phyloP scores from a whole-genome alignment of 208 protist species.

The Trypanosoma mega region DNA sequence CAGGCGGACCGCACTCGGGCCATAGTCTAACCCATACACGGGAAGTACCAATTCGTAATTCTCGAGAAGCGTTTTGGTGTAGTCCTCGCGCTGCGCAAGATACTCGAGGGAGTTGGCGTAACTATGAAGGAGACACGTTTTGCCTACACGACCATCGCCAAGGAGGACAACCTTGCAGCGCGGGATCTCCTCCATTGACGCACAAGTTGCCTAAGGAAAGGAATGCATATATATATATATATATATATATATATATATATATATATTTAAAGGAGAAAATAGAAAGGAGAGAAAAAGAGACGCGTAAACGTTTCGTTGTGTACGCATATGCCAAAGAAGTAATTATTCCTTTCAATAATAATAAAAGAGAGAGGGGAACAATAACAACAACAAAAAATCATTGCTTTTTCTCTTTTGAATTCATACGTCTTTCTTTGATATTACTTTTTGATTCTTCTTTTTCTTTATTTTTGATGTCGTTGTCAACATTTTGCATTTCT shows the following conservation, averaged over 20 bases:
- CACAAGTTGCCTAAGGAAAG: too few relatives aligned
- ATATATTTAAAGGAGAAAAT: conserved; percentile 3
- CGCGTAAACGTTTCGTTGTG: background rate
- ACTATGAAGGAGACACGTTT: conserved; percentile 42
- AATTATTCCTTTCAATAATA: background rate
- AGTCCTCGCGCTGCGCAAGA: conserved; percentile 33
- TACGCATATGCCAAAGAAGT: too few relatives aligned
- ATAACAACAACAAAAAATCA: background rate
- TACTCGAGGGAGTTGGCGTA: conserved; percentile 50
- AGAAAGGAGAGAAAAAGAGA: conserved; percentile 9
- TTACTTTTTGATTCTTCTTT: conserved; percentile 1
- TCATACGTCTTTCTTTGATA: too few relatives aligned
- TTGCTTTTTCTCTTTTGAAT: background rate
- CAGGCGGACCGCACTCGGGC: conserved; percentile 42
- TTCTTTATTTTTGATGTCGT: conserved; percentile 9
- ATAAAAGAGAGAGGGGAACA: background rate
- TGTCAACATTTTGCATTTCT: background rate
- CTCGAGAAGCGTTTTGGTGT: conserved; percentile 72
- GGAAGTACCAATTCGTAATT: conserved; percentile 68
- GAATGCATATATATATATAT: too few relatives aligned
- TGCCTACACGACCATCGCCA: conserved; percentile 52
- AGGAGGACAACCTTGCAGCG: conserved; percentile 41
- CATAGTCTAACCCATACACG: conserved; percentile 43
- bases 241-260: too few relatives aligned
- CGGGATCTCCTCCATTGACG: background rate